Percentiles rank a stretch among this genome's conserved stretches.
These are phyloP conservation scores for Tulasnella sp. DNA, from an alignment of 768 basidiomycete genomes.

Conservation along the genomic window DNA sequence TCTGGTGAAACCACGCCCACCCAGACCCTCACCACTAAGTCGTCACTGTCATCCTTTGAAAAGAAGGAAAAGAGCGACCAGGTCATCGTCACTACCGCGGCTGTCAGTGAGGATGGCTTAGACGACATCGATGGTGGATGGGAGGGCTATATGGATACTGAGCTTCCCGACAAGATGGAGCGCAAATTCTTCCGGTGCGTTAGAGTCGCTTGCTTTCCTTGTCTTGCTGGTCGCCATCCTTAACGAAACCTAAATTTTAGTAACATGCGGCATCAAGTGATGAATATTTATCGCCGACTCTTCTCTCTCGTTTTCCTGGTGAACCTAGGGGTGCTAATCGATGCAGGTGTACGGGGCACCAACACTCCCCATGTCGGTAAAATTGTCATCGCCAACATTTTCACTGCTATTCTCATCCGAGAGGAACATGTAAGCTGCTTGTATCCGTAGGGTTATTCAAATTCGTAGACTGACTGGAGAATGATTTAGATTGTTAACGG, in stretches of 20 bases:
- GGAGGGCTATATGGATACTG: slow-evolving; percentile 44
- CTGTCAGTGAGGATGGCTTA: slow-evolving; percentile 7
- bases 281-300: slow-evolving; percentile 45
- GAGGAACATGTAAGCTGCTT: slow-evolving; percentile 14
- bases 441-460: background rate
- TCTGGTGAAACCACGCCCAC: slow-evolving; percentile 9
- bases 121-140: slow-evolving; percentile 26
- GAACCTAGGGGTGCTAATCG: slow-evolving; percentile 42
- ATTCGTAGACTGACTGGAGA: too few species aligned
- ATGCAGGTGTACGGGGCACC: slow-evolving; percentile 10
- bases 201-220: too few species aligned
- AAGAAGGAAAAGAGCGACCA: background rate
- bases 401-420: slow-evolving; percentile 8
- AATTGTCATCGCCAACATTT: slow-evolving; percentile 16
- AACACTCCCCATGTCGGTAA: slow-evolving; percentile 11
- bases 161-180: slow-evolving; percentile 38
- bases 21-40: background rate
- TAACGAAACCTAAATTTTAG: too few species aligned
- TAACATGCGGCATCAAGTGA: slow-evolving; percentile 45
- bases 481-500: slow-evolving; percentile 2
- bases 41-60: background rate
- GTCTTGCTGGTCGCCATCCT: too few species aligned
- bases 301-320: slow-evolving; percentile 44
- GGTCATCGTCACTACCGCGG: background rate
- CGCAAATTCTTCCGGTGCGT: slow-evolving; percentile 23